Conservation (phyloP, 345 rosid species). For the Alliaria petiolata region DNA sequence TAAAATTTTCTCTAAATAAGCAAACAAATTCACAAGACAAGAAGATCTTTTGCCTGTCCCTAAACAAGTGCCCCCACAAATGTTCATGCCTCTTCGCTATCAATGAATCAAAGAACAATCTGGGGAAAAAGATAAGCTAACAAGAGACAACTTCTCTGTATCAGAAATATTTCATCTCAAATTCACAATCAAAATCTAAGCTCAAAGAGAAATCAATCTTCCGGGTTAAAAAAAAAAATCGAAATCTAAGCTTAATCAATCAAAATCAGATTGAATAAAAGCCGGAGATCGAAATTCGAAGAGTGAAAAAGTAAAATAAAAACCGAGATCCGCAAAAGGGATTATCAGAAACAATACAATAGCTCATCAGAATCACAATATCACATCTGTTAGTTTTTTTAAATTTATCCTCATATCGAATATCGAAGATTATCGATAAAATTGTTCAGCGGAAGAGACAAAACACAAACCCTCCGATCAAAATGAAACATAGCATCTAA, state of each 20-base stretch:
- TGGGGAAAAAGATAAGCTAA: not conserved
- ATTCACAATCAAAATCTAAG: constrained; percentile 16
- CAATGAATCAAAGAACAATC: constrained; percentile 14
- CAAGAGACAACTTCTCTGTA: not conserved
- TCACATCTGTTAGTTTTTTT: constrained; percentile 14
- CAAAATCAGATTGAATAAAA: constrained; percentile 13
- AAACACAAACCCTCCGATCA: not conserved
- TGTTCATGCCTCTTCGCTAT: constrained; percentile 3
- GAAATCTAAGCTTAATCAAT: constrained; percentile 8
- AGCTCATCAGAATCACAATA: constrained; percentile 13
- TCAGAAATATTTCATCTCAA: not conserved
- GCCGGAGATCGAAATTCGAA: not conserved
- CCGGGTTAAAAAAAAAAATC: not conserved
- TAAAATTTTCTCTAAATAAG: constrained; percentile 5
- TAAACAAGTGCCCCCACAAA: constrained; percentile 1
- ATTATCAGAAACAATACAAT: not conserved
- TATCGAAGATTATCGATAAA: not conserved
- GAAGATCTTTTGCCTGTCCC: not conserved
- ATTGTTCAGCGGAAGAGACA: not conserved
- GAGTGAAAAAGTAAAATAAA: not conserved
- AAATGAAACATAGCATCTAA: constrained; percentile 2
- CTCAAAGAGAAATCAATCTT: not conserved
- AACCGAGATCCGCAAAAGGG: constrained; percentile 21
- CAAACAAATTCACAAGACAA: constrained; percentile 14
- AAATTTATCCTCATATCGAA: not conserved